Evolutionary conservation across 129 eudicot genomes (phyloP), one percentile per base, ranked within the genome.

Genomic region (Flaveria linearis): DNA sequence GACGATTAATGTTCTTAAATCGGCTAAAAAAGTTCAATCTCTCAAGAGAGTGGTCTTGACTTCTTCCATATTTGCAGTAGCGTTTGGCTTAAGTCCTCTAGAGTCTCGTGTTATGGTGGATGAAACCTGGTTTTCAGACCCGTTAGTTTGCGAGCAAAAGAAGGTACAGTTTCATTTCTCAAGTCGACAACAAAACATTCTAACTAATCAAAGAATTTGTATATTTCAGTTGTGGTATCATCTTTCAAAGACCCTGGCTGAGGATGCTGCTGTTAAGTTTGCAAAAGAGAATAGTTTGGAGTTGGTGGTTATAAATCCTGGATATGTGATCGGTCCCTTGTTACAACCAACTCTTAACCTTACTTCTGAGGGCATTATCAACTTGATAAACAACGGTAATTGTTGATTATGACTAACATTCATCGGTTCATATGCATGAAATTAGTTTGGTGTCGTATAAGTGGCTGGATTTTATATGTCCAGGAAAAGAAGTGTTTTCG

Each of bases 101-200:
- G 78, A 43, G 30, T 77, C 80, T 80, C 85, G 72, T 64, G 80
- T 47, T 60, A 68, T 77, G 57, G 75, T 85, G 13, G 89, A 87
- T 74, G 91, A 87, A 81, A 87, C 77, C 30, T 87, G 91, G 91
- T 85, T 82, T 63, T 84, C 85, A 20, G 84, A 82, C 74, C 75
- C 82, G 13, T 70, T 8, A 57, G 25, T 68, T 46, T 82, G 88
- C 58, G 76, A 75, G 73, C 73, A 85, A 60, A 43, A 77, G 13
- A 47, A 53, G 74, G 26, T 18, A 28, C 33, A 28, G 33, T 28
- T 28, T 28, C 33, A 28, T 28, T 28, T 28, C 33, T 28, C 33
- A 28, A 28, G 0, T 2, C 0, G 33, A 3, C 33, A 28, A 28
- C 4, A 57, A n/a, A 18, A 47, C 39, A 39, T 36, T 39, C 3